Evolutionary conservation across 2,329 filamentous ascomycete genomes (phyloP).

Genomic region (Tolypocladium tropicale): DNA sequence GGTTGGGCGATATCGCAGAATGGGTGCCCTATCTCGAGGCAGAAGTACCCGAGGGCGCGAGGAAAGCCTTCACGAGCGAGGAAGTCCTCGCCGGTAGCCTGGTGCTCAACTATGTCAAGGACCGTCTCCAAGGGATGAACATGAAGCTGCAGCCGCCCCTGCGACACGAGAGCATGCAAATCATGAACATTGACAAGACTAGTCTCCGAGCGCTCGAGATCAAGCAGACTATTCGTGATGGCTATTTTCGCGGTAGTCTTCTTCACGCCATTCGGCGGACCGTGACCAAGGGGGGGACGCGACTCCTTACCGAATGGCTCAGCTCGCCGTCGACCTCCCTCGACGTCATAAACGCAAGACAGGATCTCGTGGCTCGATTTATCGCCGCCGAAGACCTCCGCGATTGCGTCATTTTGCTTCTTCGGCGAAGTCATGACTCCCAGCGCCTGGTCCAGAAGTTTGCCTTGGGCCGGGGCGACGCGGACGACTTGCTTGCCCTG

Average conservation of each 20-base stretch:
- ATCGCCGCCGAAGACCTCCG: constrained; percentile 55
- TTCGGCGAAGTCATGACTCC: constrained; percentile 73
- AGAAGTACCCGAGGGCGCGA: constrained; percentile 44
- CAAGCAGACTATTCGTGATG: constrained; percentile 73
- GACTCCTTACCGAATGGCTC: constrained; percentile 77
- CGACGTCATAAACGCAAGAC: constrained; percentile 62
- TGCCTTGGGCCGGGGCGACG: constrained; percentile 79
- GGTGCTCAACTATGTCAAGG: constrained; percentile 75
- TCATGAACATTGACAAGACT: constrained; percentile 87
- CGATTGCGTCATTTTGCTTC: constrained; percentile 56
- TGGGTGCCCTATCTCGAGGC: constrained; percentile 75
- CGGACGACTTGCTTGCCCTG: constrained; percentile 79
- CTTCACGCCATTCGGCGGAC: constrained; percentile 84
- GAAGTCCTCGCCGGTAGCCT: constrained; percentile 72
- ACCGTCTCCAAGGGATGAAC: constrained; percentile 64
- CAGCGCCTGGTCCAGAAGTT: constrained; percentile 91
- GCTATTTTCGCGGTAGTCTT: constrained; percentile 69
- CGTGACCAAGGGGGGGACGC: constrained; percentile 81
- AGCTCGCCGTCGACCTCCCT: constrained; percentile 85
- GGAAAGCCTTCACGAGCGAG: constrained; percentile 47
- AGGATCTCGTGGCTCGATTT: constrained; percentile 74
- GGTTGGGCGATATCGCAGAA: constrained; percentile 40
- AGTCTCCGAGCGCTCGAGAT: constrained; percentile 86
- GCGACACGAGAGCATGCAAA: constrained; percentile 61
- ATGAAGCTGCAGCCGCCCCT: constrained; percentile 78